Evolutionary conservation across 2,329 filamentous ascomycete genomes (phyloP).

Genomic region (Penicillium sp.): DNA sequence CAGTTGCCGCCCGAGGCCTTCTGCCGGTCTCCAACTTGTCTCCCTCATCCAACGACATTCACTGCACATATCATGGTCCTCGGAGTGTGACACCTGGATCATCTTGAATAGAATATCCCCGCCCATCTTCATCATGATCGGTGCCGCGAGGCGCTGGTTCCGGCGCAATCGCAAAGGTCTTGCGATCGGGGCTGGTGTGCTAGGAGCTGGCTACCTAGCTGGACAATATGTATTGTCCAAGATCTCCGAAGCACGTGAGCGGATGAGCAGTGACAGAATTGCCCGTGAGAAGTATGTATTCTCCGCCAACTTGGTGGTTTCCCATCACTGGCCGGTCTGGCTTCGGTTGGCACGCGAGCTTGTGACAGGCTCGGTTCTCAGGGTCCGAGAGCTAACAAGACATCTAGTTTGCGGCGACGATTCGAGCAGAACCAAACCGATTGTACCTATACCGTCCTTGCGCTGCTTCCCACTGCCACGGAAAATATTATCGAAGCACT

Average conservation of each 20-base stretch:
- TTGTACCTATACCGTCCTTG: constrained; percentile 97
- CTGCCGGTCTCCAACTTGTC: constrained; percentile 22
- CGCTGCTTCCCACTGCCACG: constrained; percentile 87
- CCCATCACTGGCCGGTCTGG: neutral
- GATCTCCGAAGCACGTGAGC: constrained; percentile 90
- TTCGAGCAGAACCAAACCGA: constrained; percentile 99
- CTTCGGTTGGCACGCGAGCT: constrained; percentile 21
- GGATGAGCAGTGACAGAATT: constrained; percentile 94
- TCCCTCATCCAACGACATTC: constrained; percentile 17
- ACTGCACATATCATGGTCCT: constrained; percentile 11
- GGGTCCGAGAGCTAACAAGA: constrained; percentile 22
- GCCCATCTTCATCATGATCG: constrained; percentile 59
- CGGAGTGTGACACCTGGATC: constrained; percentile 3
- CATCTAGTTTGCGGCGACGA: constrained; percentile 79
- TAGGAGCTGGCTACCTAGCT: constrained; percentile 89
- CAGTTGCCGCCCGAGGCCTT: constrained; percentile 25
- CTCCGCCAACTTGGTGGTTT: constrained; percentile 4
- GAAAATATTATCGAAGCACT: constrained; percentile 86
- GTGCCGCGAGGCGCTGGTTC: constrained; percentile 85
- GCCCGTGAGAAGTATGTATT: constrained; percentile 87
- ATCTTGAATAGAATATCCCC: neutral
- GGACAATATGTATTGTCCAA: constrained; percentile 92
- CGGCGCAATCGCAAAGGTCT: constrained; percentile 89
- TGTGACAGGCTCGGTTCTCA: constrained; percentile 13
- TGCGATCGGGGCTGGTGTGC: constrained; percentile 82